Evolutionary conservation across 192 early-diverging fungal species (phyloP).

Genomic region (Spizellomyces sp.): DNA sequence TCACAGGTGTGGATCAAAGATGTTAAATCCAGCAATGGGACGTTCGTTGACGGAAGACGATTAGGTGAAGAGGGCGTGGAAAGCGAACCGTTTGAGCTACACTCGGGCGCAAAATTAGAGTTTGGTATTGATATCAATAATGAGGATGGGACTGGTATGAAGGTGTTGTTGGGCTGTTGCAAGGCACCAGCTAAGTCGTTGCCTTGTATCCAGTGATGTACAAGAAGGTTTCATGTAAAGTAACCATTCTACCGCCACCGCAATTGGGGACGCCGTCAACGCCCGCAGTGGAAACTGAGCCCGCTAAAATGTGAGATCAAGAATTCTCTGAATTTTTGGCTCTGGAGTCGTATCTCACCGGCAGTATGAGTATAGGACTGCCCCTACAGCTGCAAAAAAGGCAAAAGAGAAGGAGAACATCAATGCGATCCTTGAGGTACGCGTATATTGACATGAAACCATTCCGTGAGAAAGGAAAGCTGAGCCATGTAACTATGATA

Average conservation of each 20-base stretch:
- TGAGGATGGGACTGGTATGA: conserved; percentile 52
- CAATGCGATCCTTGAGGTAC: conserved; percentile 25
- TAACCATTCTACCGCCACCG: conserved; percentile 28
- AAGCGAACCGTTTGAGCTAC: conserved; percentile 60
- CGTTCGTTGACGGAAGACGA: conserved; percentile 74
- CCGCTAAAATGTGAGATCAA: conserved; percentile 12
- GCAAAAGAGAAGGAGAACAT: neutral
- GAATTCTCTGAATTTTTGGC: neutral
- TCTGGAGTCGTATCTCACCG: neutral
- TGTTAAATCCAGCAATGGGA: conserved; percentile 79
- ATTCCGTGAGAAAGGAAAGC: too few species aligned
- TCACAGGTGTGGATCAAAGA: conserved; percentile 71
- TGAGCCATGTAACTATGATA: neutral
- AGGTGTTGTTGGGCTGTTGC: neutral
- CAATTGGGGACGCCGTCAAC: conserved; percentile 15
- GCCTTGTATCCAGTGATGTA: conserved; percentile 35
- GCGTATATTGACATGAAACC: neutral
- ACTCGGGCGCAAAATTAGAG: conserved; percentile 65
- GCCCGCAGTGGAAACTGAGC: neutral
- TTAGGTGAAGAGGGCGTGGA: conserved; percentile 67
- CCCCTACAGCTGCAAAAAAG: too few species aligned
- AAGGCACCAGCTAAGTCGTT: neutral
- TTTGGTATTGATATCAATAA: conserved; percentile 83
- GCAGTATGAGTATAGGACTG: too few species aligned
- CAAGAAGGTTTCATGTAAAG: conserved; percentile 48